Evolutionary conservation across 345 rosid genomes (phyloP), one percentile per base, ranked within the genome.

Genomic region (Stellera chamaejasme): DNA sequence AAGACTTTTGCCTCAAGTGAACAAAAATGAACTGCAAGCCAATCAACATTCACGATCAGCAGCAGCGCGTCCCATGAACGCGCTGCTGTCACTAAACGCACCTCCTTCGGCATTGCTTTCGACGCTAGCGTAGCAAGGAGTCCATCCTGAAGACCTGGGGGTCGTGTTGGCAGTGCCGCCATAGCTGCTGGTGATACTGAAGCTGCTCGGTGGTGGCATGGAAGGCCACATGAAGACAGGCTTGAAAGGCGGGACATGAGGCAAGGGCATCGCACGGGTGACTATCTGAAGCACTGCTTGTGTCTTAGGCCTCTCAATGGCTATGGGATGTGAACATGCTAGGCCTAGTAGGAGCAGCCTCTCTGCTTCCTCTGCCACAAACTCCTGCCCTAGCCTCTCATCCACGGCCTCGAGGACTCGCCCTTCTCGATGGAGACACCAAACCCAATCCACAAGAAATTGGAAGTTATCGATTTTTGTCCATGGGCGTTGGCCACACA

Each of bases 401-500:
- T 81, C 87, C 15, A 78, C 80, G 0, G 79, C 85, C 26, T 83
- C 84, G 7, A 72, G 62, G 11, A 81, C 56, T 43, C 67, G 64
- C 16, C 75, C 74, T 56, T 80, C 79, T 1, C 76, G 67, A 36
- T 80, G 75, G 14, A 80, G 71, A 44, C 50, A 70, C 90, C 90
- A 83, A 2, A 80, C 79, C 84, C 82, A 80, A 46, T 82, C 81
- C 9, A 69, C 78, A 50, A 79, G 27, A 25, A 48, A 54, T 0
- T 64, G 72, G 59, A 74, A 77, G 0, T 59, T 60, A 0, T 52
- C 77, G 10, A 66, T 63, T 60, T 69, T 71, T 2, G 62, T 58
- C 76, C 75, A 72, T 0, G 90, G 84, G 5, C 72, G 75, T 50
- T 67, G 77, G 1, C 90, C 87, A 14, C 82, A 80, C 2, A 75